Base-by-base conservation (phyloP, 495 filamentous ascomycete genomes). In the Trichoderma orchidacearum region DNA sequence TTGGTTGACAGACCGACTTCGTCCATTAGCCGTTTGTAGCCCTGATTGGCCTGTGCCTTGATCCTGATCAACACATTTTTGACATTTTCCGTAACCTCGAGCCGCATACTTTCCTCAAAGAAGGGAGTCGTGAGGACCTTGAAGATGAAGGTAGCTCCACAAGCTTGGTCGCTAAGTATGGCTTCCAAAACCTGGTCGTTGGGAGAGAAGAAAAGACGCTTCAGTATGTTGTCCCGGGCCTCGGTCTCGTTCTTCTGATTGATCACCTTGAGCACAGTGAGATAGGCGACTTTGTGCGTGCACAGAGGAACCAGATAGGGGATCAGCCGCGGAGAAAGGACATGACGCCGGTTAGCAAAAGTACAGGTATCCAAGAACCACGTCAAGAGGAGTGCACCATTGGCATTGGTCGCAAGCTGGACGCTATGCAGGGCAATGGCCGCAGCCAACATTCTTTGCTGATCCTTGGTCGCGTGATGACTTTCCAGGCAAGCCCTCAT, bases 321-420 rank as follows among this genome's bases (percentile, higher is more conserved):
- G 48, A 98, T 88, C 29, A 98, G 84, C 63, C 90, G 80, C 30
- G 93, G 93, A 29, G 93, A 90, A 27, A 98, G 82, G 21, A 96
- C 92, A 15, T 87, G 93, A 56, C 94, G 87, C 56, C 93, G 85
- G 59, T 85, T 83, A 55, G 91, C 89, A 75, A 97, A 96, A 29
- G 85, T 96, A 78, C 93, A 98, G 3, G 94, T 98, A 67, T 98
- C 93, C 53, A 98, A 77, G 80, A 96, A 95, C 93, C 93, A 98
- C 28, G 93, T 98, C 52, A 98, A 77, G 32, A 98, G 73, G 51
- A 98, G 75, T 38, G 93, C 93, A 12, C 93, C 93, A 63, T 98
- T 98, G 30, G 90, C 86, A 67, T 96, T 96, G 25, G 94, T 96
- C 8, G 94, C 91, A 54, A 98, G 80, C 66, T 96, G 90, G 35